A percentile compares a stretch with the other conserved stretches of the same genome.
Conservation (phyloP, 148 eudicot species). For the Nepenthes gracilis region DNA sequence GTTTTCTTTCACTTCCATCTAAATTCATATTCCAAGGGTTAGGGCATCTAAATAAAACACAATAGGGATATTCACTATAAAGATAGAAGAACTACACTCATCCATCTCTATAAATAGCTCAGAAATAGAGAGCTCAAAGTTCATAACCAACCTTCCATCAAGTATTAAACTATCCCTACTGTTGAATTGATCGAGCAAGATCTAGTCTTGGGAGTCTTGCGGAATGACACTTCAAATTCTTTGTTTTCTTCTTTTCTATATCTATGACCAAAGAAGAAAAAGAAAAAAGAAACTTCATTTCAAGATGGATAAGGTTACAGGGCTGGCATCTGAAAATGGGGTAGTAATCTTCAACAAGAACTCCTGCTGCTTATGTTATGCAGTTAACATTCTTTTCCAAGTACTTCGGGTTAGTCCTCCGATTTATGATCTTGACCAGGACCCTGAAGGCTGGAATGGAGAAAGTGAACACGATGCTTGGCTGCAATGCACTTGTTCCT, state of each 20-base stretch:
- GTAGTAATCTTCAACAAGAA: slow-evolving; percentile 87
- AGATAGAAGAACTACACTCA: slow-evolving; percentile 11
- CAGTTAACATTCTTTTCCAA: slow-evolving; percentile 60
- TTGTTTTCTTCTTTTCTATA: not conserved
- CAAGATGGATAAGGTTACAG: slow-evolving; percentile 62
- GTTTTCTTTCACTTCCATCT: too few species aligned
- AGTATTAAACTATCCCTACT: too few species aligned
- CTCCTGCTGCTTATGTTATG: slow-evolving; percentile 79
- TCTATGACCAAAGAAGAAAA: not conserved
- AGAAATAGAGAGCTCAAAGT: slow-evolving; percentile 9
- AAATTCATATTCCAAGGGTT: slow-evolving; percentile 27
- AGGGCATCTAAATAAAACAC: slow-evolving; percentile 48
- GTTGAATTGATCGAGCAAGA: too few species aligned
- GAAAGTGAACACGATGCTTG: slow-evolving; percentile 60
- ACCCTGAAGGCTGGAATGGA: slow-evolving; percentile 69
- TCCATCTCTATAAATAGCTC: slow-evolving; percentile 44
- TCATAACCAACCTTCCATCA: too few species aligned
- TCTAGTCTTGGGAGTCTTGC: slow-evolving; percentile 8
- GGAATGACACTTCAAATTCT: slow-evolving; percentile 9
- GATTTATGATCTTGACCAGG: slow-evolving; percentile 56
- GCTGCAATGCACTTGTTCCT: slow-evolving; percentile 59
- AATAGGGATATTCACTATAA: slow-evolving; percentile 25
- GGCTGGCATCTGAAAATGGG: slow-evolving; percentile 56
- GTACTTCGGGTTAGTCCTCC: slow-evolving; percentile 58
- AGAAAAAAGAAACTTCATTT: not conserved